These are phyloP conservation scores for Mucor saturninus DNA, from an alignment of 371 early-diverging fungal species.

Conservation along the genomic window DNA sequence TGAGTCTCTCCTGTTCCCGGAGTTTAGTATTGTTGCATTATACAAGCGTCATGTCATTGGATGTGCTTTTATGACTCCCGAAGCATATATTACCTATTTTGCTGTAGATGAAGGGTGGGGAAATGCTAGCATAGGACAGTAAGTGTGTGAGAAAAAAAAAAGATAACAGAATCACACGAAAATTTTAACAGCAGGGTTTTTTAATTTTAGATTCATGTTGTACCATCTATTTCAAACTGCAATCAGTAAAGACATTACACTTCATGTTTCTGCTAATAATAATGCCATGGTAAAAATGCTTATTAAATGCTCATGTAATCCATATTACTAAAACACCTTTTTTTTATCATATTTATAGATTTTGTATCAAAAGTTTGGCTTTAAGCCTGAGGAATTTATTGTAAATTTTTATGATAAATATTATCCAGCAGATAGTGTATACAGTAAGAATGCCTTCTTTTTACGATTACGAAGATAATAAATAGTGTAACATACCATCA, in stretches of 20 bases:
- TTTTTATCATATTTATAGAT: conserved; percentile 48
- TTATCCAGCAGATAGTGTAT: conserved; percentile 74
- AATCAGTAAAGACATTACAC: conserved; percentile 81
- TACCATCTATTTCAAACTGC: conserved; percentile 82
- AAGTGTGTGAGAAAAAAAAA: conserved; percentile 29
- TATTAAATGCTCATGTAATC: background rate
- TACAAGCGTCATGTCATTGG: conserved; percentile 84
- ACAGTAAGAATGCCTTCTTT: conserved; percentile 90
- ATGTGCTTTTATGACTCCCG: conserved; percentile 94
- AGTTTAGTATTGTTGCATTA: conserved; percentile 85
- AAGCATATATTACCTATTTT: conserved; percentile 91
- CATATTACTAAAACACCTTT: background rate
- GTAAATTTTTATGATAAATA: conserved; percentile 93
- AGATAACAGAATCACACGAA: background rate
- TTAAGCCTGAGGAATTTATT: conserved; percentile 92
- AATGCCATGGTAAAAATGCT: conserved; percentile 78
- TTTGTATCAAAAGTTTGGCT: conserved; percentile 93
- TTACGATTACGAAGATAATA: conserved; percentile 74
- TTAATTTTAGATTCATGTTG: conserved; percentile 72
- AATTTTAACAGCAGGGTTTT: background rate
- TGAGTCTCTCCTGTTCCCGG: conserved; percentile 85
- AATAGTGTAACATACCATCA: background rate
- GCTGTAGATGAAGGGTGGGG: conserved; percentile 90
- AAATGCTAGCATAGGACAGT: conserved; percentile 82
- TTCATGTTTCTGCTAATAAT: conserved; percentile 95